Evolutionary conservation across 305 asterid species (phyloP), one percentile per base, ranked within the genome.

Genomic region (Fraxinus ornus): DNA sequence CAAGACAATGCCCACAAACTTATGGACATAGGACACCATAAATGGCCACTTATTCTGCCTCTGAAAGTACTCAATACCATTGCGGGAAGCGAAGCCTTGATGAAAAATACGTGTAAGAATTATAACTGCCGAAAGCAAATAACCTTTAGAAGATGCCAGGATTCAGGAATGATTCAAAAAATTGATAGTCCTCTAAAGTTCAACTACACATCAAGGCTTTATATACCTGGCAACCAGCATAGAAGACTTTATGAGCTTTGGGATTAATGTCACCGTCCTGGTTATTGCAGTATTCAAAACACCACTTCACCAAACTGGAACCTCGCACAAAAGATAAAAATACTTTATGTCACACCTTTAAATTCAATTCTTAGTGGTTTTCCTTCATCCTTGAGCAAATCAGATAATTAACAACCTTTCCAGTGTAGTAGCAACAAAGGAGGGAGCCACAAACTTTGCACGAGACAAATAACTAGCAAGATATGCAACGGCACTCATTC

Each of bases 401-500:
- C 41, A 39, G 77, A 64, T 37, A 12, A 41, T 57, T 22, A 55
- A 76, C 39, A 62, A 95, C 98, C 98, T 92, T 90, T 90, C 95
- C 86, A 95, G 88, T 72, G 78, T 83, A 52, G 83, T 74, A 79
- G 90, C 87, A 82, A 93, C 92, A 80, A 82, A 82, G 22, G 94
- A 83, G 75, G 87, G 77, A 2, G 97, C 78, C 78, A 94, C 81
- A 86, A 92, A 94, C 90, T 86, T 92, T 41, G 97, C 94, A 76
- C 99, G 99, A 62, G 99, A 91, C 81, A 96, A 86, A 84, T 89
- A 94, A 87, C 98, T 94, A 74, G 99, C 98, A 71, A 96, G 94
- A 90, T 96, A 96, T 24, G 97, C 93, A 82, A 91, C 93, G 83
- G 98, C 97, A 75, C 98, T 91, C 97, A 94, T 92, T 88, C 99